Base-by-base conservation (phyloP, 2,329 filamentous ascomycete species). In the Talaromyces albobiverticillius region DNA sequence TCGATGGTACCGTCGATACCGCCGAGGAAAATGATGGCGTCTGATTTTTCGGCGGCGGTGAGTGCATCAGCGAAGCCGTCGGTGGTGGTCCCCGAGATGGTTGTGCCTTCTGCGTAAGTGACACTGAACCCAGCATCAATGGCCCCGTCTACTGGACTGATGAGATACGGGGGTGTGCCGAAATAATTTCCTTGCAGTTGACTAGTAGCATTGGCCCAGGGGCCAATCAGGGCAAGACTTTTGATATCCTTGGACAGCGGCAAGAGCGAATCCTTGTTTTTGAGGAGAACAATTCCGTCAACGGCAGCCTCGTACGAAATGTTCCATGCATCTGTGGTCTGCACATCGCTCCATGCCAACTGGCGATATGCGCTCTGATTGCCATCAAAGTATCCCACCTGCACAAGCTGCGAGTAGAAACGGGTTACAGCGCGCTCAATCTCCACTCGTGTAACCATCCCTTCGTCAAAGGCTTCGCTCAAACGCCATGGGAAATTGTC, bases 121-220 rank as follows among this genome's bases (percentile, higher is more conserved):
- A 79, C 74, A 0, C 73, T 70, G 25, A 79, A 67, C 1, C 74
- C 73, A 3, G 77, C 72, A 20, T 75, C 65, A 34, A 78, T 62
- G 8, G 81, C 76, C 10, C 82, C 81, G 26, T 74, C 76, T 0
- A 82, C 69, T 0, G 82, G 82, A 3, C 75, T 78, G 58, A 75
- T 77, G 3, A 81, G 69, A 65, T 81, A 86, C 0, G 82, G 81
- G 1, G 84, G 75, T 2, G 74, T 67, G 25, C 83, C 83, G 54
- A 64, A 73, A 67, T 87, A 86, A 60, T 82, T 82, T 0, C 83
- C 83, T 48, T 80, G 80, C 71, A 86, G 76, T 56, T 84, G 76
- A 4, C 68, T 71, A 0, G 80, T 81, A 6, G 79, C 79, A 49
- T 82, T 82, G 2, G 79, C 82, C 76, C 82, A 86, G 45, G 76